Evolutionary conservation across 768 basidiomycete genomes (phyloP).

Genomic region (Lentinus tigrinus): DNA sequence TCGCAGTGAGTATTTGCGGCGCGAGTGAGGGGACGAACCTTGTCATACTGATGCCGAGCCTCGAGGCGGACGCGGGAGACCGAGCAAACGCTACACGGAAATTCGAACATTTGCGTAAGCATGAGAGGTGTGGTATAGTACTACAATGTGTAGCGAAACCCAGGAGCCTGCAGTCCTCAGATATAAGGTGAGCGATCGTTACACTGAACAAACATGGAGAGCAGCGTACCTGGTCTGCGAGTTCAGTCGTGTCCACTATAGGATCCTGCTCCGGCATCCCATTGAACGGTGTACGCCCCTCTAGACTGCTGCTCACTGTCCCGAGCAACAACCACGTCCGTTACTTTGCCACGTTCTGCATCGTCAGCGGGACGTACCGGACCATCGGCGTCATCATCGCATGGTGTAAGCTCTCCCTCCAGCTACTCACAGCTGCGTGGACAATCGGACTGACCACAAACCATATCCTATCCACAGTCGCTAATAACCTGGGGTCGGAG

Average conservation of each 20-base stretch:
- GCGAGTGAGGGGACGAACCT: too few species aligned
- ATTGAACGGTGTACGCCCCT: too few species aligned
- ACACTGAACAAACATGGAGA: neutral
- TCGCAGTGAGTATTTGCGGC: too few species aligned
- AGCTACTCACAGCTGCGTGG: too few species aligned
- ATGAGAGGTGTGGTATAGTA: neutral
- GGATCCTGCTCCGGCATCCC: slow-evolving; percentile 22
- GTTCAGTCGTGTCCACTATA: slow-evolving; percentile 24
- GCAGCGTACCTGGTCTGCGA: slow-evolving; percentile 25
- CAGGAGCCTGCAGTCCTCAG: neutral
- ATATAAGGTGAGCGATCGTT: neutral
- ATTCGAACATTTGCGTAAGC: too few species aligned
- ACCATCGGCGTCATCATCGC: slow-evolving; percentile 72
- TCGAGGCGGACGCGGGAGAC: too few species aligned
- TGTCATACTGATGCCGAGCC: too few species aligned
- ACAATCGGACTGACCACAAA: neutral
- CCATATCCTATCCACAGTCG: slow-evolving; percentile 15
- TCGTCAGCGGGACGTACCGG: slow-evolving; percentile 75
- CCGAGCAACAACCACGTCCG: slow-evolving; percentile 55
- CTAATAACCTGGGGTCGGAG: slow-evolving; percentile 43
- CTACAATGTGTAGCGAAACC: neutral
- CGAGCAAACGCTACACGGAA: too few species aligned
- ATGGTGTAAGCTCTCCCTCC: slow-evolving; percentile 56
- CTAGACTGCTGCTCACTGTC: slow-evolving; percentile 58
- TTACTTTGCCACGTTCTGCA: slow-evolving; percentile 78